Conservation (phyloP, 768 basidiomycete species). For the Lactifluus subvellereus region DNA sequence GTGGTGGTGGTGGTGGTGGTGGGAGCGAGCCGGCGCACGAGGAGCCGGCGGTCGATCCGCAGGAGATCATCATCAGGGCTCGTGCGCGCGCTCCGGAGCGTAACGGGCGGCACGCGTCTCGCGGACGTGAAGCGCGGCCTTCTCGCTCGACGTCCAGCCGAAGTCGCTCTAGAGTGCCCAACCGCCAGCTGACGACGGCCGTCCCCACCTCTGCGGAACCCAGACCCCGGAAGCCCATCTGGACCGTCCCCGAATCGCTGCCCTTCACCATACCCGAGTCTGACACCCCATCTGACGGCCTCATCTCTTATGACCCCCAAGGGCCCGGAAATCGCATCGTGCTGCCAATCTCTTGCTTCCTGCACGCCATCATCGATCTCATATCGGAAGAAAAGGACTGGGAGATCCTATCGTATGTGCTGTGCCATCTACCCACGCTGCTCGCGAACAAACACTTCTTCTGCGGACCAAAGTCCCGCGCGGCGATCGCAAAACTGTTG, state of each 20-base stretch:
- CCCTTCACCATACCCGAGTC: slow-evolving; percentile 50
- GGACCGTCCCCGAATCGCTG: slow-evolving; percentile 63
- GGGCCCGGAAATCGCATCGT: slow-evolving; percentile 40
- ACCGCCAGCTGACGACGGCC: slow-evolving; percentile 29
- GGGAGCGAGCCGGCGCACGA: slow-evolving; percentile 16
- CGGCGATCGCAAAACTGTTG: slow-evolving; percentile 55
- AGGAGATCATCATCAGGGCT: slow-evolving; percentile 15
- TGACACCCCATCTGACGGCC: slow-evolving; percentile 60
- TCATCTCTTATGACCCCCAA: slow-evolving; percentile 57
- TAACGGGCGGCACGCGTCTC: slow-evolving; percentile 23
- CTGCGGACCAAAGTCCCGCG: slow-evolving; percentile 79
- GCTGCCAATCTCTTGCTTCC: slow-evolving; percentile 72
- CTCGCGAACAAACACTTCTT: slow-evolving; percentile 94
- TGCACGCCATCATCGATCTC: slow-evolving; percentile 55
- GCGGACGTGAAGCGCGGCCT: slow-evolving; percentile 21
- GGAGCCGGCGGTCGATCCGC: slow-evolving; percentile 9
- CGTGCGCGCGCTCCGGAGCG: slow-evolving; percentile 23
- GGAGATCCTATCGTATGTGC: slow-evolving; percentile 88
- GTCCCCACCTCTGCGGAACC: slow-evolving; percentile 21
- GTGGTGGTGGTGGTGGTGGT: not conserved
- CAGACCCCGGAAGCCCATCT: slow-evolving; percentile 47
- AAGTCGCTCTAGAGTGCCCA: slow-evolving; percentile 43
- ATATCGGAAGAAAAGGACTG: slow-evolving; percentile 76
- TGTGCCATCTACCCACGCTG: slow-evolving; percentile 88
- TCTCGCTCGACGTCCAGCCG: slow-evolving; percentile 24